These are phyloP conservation scores for Xylaria sp. DNA, from an alignment of 2,329 filamentous ascomycete genomes.

Conservation along the genomic window DNA sequence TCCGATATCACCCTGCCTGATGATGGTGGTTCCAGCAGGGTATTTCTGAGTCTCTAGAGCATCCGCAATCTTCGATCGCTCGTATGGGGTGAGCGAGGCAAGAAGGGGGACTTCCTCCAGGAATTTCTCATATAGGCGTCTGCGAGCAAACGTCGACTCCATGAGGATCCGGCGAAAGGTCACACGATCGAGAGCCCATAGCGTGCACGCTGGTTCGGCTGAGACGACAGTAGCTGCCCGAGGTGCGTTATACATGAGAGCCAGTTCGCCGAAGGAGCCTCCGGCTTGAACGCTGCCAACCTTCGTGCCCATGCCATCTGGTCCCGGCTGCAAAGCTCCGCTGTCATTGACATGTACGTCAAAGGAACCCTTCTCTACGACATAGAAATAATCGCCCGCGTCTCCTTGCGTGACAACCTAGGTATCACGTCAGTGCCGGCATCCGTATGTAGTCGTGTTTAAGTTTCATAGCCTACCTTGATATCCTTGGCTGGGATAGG, in stretches of 20 bases:
- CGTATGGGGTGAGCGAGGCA: conserved; percentile 84
- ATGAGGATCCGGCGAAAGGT: conserved; percentile 98
- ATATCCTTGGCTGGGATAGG: conserved; percentile 90
- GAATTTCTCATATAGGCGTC: conserved; percentile 97
- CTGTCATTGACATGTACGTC: conserved; percentile 88
- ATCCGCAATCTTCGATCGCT: conserved; percentile 97
- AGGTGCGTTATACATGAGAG: conserved; percentile 98
- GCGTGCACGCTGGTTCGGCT: conserved; percentile 77
- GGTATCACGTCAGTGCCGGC: conserved; percentile 8
- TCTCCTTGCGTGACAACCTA: conserved; percentile 96
- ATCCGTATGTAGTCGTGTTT: no score
- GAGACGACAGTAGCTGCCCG: conserved; percentile 94
- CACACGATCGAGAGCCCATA: conserved; percentile 94
- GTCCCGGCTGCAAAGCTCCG: conserved; percentile 81
- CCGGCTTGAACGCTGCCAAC: conserved; percentile 86
- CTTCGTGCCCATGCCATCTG: conserved; percentile 82
- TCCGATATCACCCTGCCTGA: conserved; percentile 89
- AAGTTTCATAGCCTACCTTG: conserved; percentile 60
- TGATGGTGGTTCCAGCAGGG: conserved; percentile 81
- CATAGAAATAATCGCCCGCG: conserved; percentile 96
- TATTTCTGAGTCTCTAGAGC: conserved; percentile 92
- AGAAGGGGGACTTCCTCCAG: conserved; percentile 92
- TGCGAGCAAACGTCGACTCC: conserved; percentile 95
- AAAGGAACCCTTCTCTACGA: conserved; percentile 90
- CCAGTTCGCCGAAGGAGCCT: conserved; percentile 94